A percentile compares a stretch with the other conserved stretches of the same genome.
Conservation (phyloP, 148 eudicot genomes). For the Mesembryanthemum crystallinum region DNA sequence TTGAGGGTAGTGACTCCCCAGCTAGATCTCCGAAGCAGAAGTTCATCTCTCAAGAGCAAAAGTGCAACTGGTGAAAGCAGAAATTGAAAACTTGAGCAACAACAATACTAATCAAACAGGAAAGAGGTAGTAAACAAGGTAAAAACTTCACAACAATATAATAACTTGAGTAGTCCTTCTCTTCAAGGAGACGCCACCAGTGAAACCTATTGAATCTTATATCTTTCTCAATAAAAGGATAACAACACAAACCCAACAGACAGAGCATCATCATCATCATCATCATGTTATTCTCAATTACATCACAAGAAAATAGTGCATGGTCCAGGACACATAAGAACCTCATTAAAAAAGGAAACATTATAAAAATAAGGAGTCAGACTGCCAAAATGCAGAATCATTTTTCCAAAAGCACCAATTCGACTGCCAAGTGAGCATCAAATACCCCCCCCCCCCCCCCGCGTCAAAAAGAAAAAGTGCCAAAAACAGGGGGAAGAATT, state of each 20-base stretch:
- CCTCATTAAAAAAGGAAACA: background rate
- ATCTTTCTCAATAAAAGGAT: background rate
- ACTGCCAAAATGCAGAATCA: background rate
- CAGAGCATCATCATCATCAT: background rate
- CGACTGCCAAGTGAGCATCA: background rate
- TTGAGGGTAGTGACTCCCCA: conserved; percentile 50
- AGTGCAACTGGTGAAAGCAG: conserved; percentile 6
- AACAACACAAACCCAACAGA: background rate
- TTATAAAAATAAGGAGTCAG: background rate
- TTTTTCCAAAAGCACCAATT: background rate
- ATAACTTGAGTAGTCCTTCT: background rate
- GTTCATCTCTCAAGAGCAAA: conserved; percentile 46
- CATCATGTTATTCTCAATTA: background rate
- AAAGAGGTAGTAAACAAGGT: background rate
- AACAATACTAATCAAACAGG: background rate
- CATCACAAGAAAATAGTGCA: background rate
- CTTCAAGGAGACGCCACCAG: conserved; percentile 3
- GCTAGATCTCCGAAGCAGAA: conserved; percentile 45
- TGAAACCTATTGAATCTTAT: background rate
- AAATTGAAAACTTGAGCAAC: conserved; percentile 11
- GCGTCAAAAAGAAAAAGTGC: no score
- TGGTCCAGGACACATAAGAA: background rate
- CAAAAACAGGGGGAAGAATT: no score
- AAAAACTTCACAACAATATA: background rate
- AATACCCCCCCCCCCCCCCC: no score